Base-by-base conservation (phyloP, 2,329 filamentous ascomycete genomes). In the Trichoderma sp. region DNA sequence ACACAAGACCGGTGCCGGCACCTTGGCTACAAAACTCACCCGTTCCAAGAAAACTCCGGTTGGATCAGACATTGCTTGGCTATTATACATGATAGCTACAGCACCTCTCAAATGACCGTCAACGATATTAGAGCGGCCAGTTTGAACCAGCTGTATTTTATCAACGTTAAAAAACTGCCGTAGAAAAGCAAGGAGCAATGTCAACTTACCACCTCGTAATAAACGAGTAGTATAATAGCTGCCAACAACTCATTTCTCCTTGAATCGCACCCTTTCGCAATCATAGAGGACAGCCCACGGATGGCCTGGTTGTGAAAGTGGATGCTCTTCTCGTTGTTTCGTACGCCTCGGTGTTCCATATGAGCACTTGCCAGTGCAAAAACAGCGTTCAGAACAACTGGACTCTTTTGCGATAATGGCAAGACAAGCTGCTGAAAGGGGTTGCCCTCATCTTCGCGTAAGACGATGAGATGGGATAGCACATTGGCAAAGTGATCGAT, bases 311-410 rank as follows among this genome's bases (percentile, higher is more conserved):
- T 88, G 71, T 90, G 88, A 71, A 89, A 89, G 70, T 84, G 83
- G 1, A 88, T 77, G 43, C 87, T 88, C 72, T 84, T 86, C 72
- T 89, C 86, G 24, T 79, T 76, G 27, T 83, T 85, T 31, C 83
- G 79, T 6, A 87, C 79, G 2, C 86, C 86, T 31, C 86, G 80
- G 60, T 87, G 93, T 72, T 95, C 91, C 69, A 96, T 82, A 77
- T 97, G 96, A 70, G 94, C 95, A 68, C 91, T 92, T 0, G 93
- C 88, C 8, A 97, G 82, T 0, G 94, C 93, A 70, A 92, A 94
- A 70, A 97, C 91, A 11, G 94, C 93, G 75, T 96, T 93, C 78
- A 92, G 91, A 4, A 97, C 85, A 1, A 87, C 84, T 0, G 81
- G 81, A 74, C 86, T 88, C 55, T 76, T 81, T 60, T 84, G 81